These are phyloP conservation scores for Anethum foeniculum DNA, from an alignment of 140 eudicot genomes.

Conservation along the genomic window DNA sequence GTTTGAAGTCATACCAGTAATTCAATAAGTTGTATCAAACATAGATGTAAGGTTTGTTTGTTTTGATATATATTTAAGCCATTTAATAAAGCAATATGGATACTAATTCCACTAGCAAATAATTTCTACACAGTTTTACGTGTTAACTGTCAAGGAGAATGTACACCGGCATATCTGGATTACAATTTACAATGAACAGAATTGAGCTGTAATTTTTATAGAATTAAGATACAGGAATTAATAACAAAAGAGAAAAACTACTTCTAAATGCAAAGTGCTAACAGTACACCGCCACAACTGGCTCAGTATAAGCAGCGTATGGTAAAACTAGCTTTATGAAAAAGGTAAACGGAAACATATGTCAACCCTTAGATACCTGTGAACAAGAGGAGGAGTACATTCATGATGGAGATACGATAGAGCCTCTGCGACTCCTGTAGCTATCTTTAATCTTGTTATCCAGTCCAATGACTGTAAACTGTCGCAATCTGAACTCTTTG, in stretches of 20 bases:
- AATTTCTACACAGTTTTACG: not conserved
- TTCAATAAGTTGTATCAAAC: not conserved
- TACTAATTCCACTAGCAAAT: not conserved
- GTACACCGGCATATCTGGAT: not conserved
- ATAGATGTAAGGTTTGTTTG: not conserved
- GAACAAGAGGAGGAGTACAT: constrained; percentile 87
- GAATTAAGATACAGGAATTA: not conserved
- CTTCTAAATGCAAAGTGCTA: not conserved
- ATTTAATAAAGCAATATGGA: not conserved
- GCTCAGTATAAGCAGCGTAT: not conserved
- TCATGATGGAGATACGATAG: constrained; percentile 82
- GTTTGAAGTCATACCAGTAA: not conserved
- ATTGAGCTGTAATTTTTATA: not conserved
- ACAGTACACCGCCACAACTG: not conserved
- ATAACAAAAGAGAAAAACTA: not conserved
- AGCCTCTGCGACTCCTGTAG: constrained; percentile 83
- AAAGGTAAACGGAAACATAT: not conserved
- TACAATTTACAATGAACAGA: not conserved
- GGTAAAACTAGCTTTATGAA: not conserved
- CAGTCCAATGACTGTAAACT: constrained; percentile 83
- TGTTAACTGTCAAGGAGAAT: not conserved
- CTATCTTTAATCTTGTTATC: constrained; percentile 92
- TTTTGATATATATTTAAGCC: not conserved
- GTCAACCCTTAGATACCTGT: constrained; percentile 49
- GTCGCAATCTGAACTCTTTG: constrained; percentile 39